Evolutionary conservation across 331 rosid species (phyloP).

Genomic region (Malus hybrid): DNA sequence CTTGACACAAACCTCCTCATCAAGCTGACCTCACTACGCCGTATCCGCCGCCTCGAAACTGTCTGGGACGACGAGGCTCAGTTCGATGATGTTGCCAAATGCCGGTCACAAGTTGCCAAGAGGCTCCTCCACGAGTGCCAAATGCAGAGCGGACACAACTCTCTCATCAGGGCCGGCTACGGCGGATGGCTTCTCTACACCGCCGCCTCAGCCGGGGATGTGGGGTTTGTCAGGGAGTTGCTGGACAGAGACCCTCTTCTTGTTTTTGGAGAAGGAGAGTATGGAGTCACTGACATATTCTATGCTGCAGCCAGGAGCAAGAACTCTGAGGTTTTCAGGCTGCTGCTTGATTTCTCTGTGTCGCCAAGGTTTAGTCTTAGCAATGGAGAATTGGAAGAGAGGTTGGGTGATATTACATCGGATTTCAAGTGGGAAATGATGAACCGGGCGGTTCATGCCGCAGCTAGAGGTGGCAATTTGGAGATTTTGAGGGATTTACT

Average conservation of each 20-base stretch:
- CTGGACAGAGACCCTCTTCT: slow-evolving; percentile 48
- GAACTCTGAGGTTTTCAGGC: slow-evolving; percentile 44
- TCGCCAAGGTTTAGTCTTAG: slow-evolving; percentile 26
- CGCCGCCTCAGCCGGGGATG: slow-evolving; percentile 87
- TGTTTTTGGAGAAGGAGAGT: slow-evolving; percentile 90
- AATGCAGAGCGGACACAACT: slow-evolving; percentile 34
- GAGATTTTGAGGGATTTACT: slow-evolving; percentile 54
- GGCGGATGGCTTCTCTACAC: slow-evolving; percentile 97
- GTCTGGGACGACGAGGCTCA: slow-evolving; percentile 79
- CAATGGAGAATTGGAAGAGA: slow-evolving; percentile 30
- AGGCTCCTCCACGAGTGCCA: slow-evolving; percentile 59
- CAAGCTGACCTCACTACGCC: slow-evolving; percentile 81
- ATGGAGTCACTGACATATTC: slow-evolving; percentile 73
- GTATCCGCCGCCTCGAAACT: slow-evolving; percentile 84
- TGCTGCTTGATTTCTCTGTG: slow-evolving; percentile 46
- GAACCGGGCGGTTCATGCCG: slow-evolving; percentile 73
- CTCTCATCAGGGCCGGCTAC: slow-evolving; percentile 80
- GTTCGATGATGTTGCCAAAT: slow-evolving; percentile 49
- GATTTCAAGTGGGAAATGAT: slow-evolving; percentile 57
- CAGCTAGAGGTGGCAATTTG: slow-evolving; percentile 86
- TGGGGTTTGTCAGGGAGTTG: slow-evolving; percentile 50
- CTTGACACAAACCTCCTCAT: slow-evolving; percentile 80
- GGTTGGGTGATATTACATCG: slow-evolving; percentile 19
- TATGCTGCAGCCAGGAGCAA: slow-evolving; percentile 83
- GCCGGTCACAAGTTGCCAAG: slow-evolving; percentile 62